phyloP scores from a whole-genome alignment of 2,329 filamentous ascomycete species.

The Chaetomium sp. region DNA sequence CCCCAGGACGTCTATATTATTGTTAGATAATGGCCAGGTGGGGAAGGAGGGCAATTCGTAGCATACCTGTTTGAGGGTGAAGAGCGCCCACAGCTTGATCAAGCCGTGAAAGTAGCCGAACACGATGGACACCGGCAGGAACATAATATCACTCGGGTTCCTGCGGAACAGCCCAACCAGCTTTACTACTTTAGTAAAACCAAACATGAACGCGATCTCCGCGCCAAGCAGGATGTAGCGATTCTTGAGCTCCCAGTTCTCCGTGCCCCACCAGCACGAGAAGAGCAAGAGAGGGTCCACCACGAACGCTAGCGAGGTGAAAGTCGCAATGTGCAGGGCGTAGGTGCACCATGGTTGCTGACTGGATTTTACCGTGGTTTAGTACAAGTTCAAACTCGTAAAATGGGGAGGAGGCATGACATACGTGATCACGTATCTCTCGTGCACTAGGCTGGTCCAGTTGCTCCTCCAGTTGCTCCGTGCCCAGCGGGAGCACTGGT shows the following conservation, averaged over 20 bases:
- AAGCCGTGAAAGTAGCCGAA: conserved; percentile 93
- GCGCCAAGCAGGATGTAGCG: conserved; percentile 59
- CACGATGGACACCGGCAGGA: conserved; percentile 79
- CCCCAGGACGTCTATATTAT: conserved; percentile 82
- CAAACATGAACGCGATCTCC: conserved; percentile 72
- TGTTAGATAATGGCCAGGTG: background rate
- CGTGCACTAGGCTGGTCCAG: conserved; percentile 82
- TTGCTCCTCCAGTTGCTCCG: conserved; percentile 98
- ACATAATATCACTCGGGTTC: conserved; percentile 78
- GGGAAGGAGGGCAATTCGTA: background rate
- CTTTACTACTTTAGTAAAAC: conserved; percentile 88
- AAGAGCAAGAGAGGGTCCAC: conserved; percentile 74
- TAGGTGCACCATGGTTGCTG: conserved; percentile 94
- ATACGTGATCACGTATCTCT: conserved; percentile 85
- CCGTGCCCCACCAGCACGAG: conserved; percentile 69
- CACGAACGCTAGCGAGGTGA: conserved; percentile 82
- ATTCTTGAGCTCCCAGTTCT: conserved; percentile 56
- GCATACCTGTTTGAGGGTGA: conserved; percentile 81
- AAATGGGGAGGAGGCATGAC: conserved; percentile 43
- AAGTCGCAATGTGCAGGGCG: conserved; percentile 87
- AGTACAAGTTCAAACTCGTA: background rate
- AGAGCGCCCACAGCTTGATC: conserved; percentile 86
- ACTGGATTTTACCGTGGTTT: conserved; percentile 49
- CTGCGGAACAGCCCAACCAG: conserved; percentile 82
- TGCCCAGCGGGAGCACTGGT: conserved; percentile 92